Conservation (phyloP, 257 asterid genomes). For the Salvia miltiorrhiza region DNA sequence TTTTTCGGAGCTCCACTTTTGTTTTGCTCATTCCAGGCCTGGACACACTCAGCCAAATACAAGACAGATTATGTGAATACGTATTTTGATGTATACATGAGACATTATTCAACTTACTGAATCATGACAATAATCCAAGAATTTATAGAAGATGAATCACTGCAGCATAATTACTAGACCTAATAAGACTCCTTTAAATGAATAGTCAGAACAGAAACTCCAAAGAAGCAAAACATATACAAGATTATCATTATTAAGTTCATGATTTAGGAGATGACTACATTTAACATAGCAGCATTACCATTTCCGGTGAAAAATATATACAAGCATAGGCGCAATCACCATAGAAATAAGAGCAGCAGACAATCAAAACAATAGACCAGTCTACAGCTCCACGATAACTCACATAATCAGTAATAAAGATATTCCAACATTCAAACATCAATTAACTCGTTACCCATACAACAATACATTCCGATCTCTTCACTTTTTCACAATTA, state of each 20-base stretch:
- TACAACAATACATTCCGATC: neutral
- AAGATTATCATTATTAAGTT: neutral
- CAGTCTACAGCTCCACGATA: neutral
- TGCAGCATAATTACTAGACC: neutral
- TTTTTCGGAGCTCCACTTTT: constrained; percentile 74
- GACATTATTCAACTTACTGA: neutral
- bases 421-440: neutral
- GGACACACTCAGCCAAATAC: constrained; percentile 10
- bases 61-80: neutral
- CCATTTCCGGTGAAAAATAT: neutral
- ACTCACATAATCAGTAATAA: neutral
- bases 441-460: neutral
- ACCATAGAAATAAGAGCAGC: too few relatives aligned
- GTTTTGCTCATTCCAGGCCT: constrained; percentile 93
- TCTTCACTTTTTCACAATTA: neutral
- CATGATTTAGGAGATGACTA: neutral
- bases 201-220: neutral
- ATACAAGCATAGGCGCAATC: neutral
- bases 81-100: neutral
- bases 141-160: neutral
- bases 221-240: neutral
- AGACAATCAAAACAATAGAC: neutral
- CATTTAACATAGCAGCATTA: neutral
- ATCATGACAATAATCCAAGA: neutral
- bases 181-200: neutral